phyloP scores from a whole-genome alignment of 345 rosid genomes.

The Populus nigra region DNA sequence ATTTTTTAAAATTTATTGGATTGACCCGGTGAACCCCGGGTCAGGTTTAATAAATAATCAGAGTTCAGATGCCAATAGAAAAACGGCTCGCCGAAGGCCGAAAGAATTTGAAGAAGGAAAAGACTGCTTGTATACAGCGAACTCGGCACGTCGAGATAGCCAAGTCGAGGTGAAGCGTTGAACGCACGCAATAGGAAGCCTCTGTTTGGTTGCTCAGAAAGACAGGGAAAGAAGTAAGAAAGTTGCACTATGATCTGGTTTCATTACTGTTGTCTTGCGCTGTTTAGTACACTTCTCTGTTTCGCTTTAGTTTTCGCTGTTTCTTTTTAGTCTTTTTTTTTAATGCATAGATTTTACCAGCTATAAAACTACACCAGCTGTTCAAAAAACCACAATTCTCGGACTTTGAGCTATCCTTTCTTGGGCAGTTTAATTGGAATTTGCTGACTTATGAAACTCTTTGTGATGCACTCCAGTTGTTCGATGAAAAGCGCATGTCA shows the following conservation, averaged over 20 bases:
- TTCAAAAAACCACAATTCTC: neutral
- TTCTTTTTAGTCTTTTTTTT: too few relatives aligned
- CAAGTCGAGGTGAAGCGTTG: neutral
- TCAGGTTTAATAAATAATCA: too few relatives aligned
- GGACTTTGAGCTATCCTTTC: neutral
- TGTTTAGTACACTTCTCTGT: neutral
- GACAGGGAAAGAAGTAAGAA: neutral
- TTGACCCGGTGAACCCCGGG: too few relatives aligned
- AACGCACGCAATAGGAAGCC: neutral
- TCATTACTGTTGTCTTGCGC: neutral
- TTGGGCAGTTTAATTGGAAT: neutral
- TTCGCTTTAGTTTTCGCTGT: neutral
- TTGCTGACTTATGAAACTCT: neutral
- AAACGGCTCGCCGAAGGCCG: neutral
- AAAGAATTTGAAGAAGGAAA: neutral
- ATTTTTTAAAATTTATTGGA: too few relatives aligned
- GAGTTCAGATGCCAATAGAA: neutral
- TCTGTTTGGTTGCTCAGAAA: neutral
- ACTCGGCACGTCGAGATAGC: neutral
- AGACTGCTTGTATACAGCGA: neutral
- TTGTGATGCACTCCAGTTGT: neutral
- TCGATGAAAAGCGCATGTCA: constrained; percentile 1
- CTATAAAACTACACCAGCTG: neutral
- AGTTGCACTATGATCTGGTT: neutral
- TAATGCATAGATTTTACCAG: too few relatives aligned